Base-by-base conservation (phyloP, 2,329 filamentous ascomycete genomes). In the Hymenoscyphus fraxineus region DNA sequence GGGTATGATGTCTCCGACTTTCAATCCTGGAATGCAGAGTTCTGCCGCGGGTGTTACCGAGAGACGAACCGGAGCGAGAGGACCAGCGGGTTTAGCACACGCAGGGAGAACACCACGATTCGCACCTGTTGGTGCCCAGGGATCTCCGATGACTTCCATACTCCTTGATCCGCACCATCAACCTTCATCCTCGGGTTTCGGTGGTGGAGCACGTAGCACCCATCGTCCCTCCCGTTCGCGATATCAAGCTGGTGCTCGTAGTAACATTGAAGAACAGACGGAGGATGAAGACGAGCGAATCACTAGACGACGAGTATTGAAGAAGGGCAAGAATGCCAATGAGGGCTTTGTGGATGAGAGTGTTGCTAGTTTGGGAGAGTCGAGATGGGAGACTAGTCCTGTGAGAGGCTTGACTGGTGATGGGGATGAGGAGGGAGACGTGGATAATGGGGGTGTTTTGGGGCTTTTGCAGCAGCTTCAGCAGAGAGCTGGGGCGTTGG, bases 141-240 rank as follows among this genome's bases (percentile, higher is more conserved):
- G 67, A 31, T 71, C 83, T 10, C 88, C 89, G 4, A 88, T 91
- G 83, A 85, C 87, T 19, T 92, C 89, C 1, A 85, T 91, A 68
- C 80, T 93, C 1, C 80, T 93, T 1, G 90, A 93, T 76, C 87
- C 89, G 2, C 89, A 91, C 72, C 88, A 93, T 66, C 89, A 93
- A 66, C 90, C 89, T 6, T 79, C 81, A 1, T 78, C 79, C 1
- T 80, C 82, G 10, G 78, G 78, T 5, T 74, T 80, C 41, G 44
- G 44, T n/a, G 77, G 72, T 10, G 78, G 78, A 1, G 77, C 72
- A 19, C 79, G 81, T 47, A 84, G 81, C 60, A 72, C 78, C n/a
- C 78, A 84, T 65, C 77, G 80, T 60, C 75, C 77, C 15, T 81
- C 78, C 78, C 64, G 77, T 79, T 72, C 61, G 71, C 78, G 74